Conservation (phyloP, 2,329 filamentous ascomycete species). For the Penicillium capsulatum region DNA sequence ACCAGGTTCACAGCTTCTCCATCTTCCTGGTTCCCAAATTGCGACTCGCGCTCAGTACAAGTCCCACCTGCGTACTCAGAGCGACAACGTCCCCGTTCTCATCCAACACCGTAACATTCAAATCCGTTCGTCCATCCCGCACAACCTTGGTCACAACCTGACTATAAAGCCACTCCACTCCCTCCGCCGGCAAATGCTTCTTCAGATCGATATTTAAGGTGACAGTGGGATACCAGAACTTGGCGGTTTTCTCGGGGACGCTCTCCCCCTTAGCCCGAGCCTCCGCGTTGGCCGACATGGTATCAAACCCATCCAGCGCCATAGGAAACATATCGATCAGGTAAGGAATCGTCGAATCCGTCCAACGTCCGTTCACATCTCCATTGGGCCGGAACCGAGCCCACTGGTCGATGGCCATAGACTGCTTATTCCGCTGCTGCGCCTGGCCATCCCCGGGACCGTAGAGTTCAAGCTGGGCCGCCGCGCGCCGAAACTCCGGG, state of each 20-base stretch:
- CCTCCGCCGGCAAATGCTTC: constrained; percentile 62
- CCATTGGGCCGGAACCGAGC: constrained; percentile 56
- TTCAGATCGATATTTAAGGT: constrained; percentile 73
- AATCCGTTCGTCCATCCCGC: constrained; percentile 67
- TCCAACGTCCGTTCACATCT: constrained; percentile 51
- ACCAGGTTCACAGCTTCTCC: constrained; percentile 22
- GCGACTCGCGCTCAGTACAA: constrained; percentile 60
- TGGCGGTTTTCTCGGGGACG: constrained; percentile 29
- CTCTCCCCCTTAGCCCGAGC: constrained; percentile 25
- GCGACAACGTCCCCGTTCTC: constrained; percentile 61
- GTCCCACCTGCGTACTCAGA: constrained; percentile 62
- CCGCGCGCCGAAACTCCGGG: constrained; percentile 46
- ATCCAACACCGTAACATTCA: constrained; percentile 67
- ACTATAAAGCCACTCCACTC: constrained; percentile 68
- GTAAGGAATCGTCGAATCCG: constrained; percentile 60
- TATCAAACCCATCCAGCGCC: constrained; percentile 53
- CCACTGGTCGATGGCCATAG: constrained; percentile 59
- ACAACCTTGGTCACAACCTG: constrained; percentile 63
- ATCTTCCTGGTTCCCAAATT: constrained; percentile 52
- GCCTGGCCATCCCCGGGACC: constrained; percentile 29
- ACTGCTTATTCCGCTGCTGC: constrained; percentile 14
- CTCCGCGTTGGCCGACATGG: constrained; percentile 27
- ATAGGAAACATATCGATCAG: constrained; percentile 67
- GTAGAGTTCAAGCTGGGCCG: constrained; percentile 49
- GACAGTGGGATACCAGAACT: constrained; percentile 73